Evolutionary conservation across 176 grass and related monocot species (phyloP).

Genomic region (Carex parvula): DNA sequence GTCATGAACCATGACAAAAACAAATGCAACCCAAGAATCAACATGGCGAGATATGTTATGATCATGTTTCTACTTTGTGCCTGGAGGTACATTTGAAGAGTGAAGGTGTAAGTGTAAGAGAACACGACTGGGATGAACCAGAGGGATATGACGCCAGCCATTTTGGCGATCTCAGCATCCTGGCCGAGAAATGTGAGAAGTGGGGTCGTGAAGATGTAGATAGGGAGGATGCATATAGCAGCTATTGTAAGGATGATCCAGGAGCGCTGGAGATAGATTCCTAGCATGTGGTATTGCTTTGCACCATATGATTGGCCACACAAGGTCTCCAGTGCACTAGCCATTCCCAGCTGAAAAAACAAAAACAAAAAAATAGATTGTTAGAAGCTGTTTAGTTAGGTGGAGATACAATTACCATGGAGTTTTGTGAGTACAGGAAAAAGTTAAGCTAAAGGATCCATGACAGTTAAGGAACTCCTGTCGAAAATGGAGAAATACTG

Average conservation of each 20-base stretch:
- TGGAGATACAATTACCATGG: neutral
- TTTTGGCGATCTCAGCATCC: conserved; percentile 34
- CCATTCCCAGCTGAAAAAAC: conserved; percentile 61
- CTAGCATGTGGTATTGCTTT: conserved; percentile 63
- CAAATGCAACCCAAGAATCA: conserved; percentile 57
- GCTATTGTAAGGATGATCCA: conserved; percentile 53
- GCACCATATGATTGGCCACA: conserved; percentile 71
- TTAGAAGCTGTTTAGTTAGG: neutral
- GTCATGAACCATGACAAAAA: conserved; percentile 42
- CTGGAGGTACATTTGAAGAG: conserved; percentile 85
- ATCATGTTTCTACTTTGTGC: conserved; percentile 71
- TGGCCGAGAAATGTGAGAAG: conserved; percentile 53
- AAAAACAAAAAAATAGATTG: neutral
- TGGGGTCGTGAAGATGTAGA: conserved; percentile 59
- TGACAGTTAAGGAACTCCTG: neutral
- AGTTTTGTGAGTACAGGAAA: neutral
- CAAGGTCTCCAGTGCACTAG: conserved; percentile 65
- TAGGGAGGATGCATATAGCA: conserved; percentile 25
- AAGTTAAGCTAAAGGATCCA: neutral
- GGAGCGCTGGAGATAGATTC: conserved; percentile 67
- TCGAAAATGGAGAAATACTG: neutral
- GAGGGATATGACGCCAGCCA: conserved; percentile 47
- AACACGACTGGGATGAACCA: conserved; percentile 75
- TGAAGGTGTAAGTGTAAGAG: conserved; percentile 49
- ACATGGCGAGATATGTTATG: conserved; percentile 56